Evolutionary conservation across 495 filamentous ascomycete species (phyloP).

Genomic region (Penicillium cataractarum): DNA sequence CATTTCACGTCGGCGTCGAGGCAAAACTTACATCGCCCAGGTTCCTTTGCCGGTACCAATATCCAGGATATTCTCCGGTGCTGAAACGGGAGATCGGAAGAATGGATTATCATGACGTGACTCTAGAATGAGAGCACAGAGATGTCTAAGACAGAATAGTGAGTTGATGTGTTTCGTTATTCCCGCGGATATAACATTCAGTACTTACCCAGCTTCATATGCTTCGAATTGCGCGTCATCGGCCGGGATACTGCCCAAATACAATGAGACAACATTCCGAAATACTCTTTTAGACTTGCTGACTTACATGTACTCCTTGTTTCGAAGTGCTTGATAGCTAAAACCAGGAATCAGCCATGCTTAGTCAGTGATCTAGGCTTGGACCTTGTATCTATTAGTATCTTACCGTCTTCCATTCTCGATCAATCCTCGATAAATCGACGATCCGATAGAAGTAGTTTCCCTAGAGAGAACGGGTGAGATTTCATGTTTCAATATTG

Average conservation of each 20-base stretch:
- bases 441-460: constrained; percentile 23
- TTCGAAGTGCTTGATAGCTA: constrained; percentile 26
- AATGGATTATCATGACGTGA: constrained; percentile 22
- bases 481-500: not conserved
- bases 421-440: constrained; percentile 26
- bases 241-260: constrained; percentile 15
- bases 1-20: not conserved
- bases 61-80: constrained; percentile 22
- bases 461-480: constrained; percentile 9
- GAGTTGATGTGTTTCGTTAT: not conserved
- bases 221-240: constrained; percentile 27
- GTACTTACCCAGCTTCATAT: constrained; percentile 25
- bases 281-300: not conserved
- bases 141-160: constrained; percentile 16
- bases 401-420: constrained; percentile 27
- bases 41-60: constrained; percentile 28
- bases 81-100: constrained; percentile 20
- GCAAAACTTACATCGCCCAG: constrained; percentile 28
- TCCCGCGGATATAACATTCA: not conserved
- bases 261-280: not conserved
- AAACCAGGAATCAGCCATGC: not conserved
- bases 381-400: not conserved
- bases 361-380: not conserved
- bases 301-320: constrained; percentile 21
- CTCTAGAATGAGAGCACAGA: constrained; percentile 23